These are phyloP conservation scores for Zelopaecilomyces penicillatus DNA, from an alignment of 2,329 filamentous ascomycete species.

Conservation along the genomic window DNA sequence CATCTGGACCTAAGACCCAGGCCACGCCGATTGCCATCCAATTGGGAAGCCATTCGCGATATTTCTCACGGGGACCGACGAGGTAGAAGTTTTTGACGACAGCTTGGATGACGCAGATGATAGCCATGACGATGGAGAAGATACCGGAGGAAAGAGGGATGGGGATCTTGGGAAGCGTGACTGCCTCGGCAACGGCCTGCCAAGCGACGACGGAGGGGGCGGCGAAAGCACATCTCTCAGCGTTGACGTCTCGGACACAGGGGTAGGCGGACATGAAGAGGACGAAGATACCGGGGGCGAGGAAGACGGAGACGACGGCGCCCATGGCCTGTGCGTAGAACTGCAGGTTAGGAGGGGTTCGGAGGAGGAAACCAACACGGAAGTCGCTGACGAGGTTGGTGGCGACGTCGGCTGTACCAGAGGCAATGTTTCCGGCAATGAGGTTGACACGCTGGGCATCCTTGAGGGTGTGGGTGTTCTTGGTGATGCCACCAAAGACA, in stretches of 20 bases:
- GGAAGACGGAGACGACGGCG: conserved; percentile 54
- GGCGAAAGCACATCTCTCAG: conserved; percentile 43
- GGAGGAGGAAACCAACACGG: conserved; percentile 58
- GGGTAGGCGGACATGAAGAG: conserved; percentile 62
- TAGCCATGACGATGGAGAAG: conserved; percentile 47
- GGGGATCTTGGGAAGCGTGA: conserved; percentile 47
- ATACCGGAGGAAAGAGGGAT: conserved; percentile 46
- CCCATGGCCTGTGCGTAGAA: conserved; percentile 58
- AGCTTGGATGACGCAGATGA: conserved; percentile 42
- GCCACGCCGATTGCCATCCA: conserved; percentile 54
- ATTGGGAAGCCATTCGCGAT: conserved; percentile 51
- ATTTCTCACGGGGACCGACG: conserved; percentile 42
- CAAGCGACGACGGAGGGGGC: conserved; percentile 58
- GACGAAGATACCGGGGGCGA: conserved; percentile 59
- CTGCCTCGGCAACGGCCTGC: conserved; percentile 55
- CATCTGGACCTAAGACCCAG: conserved; percentile 48
- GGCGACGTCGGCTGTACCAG: conserved; percentile 46
- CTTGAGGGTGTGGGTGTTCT: conserved; percentile 39
- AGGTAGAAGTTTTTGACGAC: conserved; percentile 47
- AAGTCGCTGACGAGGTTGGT: conserved; percentile 53
- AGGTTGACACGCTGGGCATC: conserved; percentile 57
- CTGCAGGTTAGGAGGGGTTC: conserved; percentile 56
- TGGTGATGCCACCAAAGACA: conserved; percentile 56
- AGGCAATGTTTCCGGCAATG: conserved; percentile 50
- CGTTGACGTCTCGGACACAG: conserved; percentile 48